These are phyloP conservation scores for Anisodus tanguticus DNA, from an alignment of 257 asterid species.

Conservation along the genomic window DNA sequence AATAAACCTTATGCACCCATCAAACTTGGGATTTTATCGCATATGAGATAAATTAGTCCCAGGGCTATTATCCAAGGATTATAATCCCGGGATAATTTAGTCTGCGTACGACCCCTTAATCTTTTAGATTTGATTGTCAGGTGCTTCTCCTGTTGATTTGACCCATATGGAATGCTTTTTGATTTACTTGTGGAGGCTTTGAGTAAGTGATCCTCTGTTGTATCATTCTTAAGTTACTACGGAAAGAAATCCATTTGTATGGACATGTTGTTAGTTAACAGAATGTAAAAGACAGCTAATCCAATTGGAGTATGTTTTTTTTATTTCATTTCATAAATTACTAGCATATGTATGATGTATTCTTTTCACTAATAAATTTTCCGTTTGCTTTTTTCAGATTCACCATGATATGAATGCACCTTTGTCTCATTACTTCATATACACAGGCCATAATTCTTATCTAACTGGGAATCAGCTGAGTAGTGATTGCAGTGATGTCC, in stretches of 20 bases:
- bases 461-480: slow-evolving; percentile 78
- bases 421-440: slow-evolving; percentile 70
- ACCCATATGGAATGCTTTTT: background rate
- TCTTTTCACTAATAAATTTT: background rate
- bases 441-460: slow-evolving; percentile 75
- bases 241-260: background rate
- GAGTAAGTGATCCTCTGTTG: background rate
- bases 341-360: background rate
- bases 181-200: background rate
- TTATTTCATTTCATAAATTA: background rate
- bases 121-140: background rate
- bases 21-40: no score
- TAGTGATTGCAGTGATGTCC: slow-evolving; percentile 70
- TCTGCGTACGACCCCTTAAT: no score
- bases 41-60: no score
- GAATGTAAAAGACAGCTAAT: background rate
- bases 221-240: background rate
- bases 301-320: background rate
- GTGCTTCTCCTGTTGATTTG: background rate
- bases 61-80: no score
- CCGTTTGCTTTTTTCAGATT: slow-evolving; percentile 44
- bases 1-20: no score
- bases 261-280: background rate
- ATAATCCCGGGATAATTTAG: no score
- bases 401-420: slow-evolving; percentile 79